Base-by-base conservation (phyloP, 306 rosid species). In the Pyrus betulifolia region DNA sequence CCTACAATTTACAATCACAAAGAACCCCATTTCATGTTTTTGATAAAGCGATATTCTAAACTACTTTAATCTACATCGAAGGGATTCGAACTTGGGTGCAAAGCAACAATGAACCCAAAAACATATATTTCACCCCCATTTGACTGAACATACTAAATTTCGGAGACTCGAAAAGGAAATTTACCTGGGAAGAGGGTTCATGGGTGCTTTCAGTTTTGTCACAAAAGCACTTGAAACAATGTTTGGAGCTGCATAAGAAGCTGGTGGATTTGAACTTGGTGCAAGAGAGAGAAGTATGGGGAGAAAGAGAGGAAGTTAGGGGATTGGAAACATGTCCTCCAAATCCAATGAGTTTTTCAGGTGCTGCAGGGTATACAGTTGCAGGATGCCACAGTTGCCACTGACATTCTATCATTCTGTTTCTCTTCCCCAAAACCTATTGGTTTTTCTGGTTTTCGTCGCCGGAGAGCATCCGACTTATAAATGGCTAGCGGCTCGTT, bases 141-240 rank as follows among this genome's bases (percentile, higher is more conserved):
- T 40, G 44, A 40, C 44, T 40, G 11, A 40, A 8, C 3, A 8
- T 40, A 40, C 44, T 40, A 40, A 40, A 40, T 40, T 0, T 0
- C 11, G 11, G 5, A 57, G 9, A 23, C 21, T 18, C 58, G 11
- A 35, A 57, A 22, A 1, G 2, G 62, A 22, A 13, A 11, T 58
- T 19, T 49, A 84, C 97, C 90, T 72, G 86, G 72, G 82, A 71
- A 83, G 80, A 69, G 19, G 81, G 80, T 46, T 86, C 71, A 12
- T 44, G 84, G 35, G 84, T 44, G 78, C 72, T 42, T 60, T 89
- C 87, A 27, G 78, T 63, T 65, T 61, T 78, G 60, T 78, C 35
- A 87, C 83, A 87, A 80, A 74, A 89, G 75, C 84, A 79, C 84
- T 82, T 81, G 55, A 78, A 60, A 70, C 80, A 80, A 62, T 76